Percentiles rank a stretch among this genome's conserved stretches.
Evolutionary conservation across 148 eudicot species (phyloP).

Genomic region (Fagopyrum tataricum): DNA sequence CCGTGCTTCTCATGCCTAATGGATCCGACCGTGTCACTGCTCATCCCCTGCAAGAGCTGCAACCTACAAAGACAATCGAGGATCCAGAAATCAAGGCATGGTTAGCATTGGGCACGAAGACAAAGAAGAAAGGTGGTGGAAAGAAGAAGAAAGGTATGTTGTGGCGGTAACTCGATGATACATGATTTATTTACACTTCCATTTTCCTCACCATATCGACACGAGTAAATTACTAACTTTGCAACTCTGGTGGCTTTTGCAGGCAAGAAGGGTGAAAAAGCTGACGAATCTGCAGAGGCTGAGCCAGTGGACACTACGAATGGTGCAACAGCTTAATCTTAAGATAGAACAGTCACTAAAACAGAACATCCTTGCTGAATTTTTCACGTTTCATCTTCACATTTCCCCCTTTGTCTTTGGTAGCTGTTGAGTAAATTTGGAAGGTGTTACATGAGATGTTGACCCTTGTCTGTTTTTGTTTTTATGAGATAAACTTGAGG

Average conservation of each 20-base stretch:
- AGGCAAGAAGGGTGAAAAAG: constrained; percentile 7
- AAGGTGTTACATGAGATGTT: constrained; percentile 11
- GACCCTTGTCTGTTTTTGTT: background rate
- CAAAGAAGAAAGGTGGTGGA: constrained; percentile 98
- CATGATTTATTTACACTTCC: background rate
- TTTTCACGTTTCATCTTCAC: background rate
- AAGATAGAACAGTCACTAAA: background rate
- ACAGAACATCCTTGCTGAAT: constrained; percentile 5
- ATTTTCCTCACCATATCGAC: background rate
- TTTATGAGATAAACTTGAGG: background rate
- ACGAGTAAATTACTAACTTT: no score
- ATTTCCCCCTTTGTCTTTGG: constrained; percentile 3
- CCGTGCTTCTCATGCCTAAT: constrained; percentile 95
- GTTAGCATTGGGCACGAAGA: constrained; percentile 68
- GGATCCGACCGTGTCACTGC: constrained; percentile 86
- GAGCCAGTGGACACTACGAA: constrained; percentile 4
- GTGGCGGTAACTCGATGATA: background rate
- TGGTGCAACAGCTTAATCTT: background rate
- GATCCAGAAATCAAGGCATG: constrained; percentile 95
- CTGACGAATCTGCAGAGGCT: background rate
- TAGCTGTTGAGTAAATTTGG: constrained; percentile 11
- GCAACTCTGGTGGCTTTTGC: background rate
- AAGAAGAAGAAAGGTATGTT: constrained; percentile 90
- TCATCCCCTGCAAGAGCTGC: constrained; percentile 77
- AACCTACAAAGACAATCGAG: constrained; percentile 65